These are phyloP conservation scores for Erythrophleum fordii DNA, from an alignment of 306 rosid genomes.

Conservation along the genomic window DNA sequence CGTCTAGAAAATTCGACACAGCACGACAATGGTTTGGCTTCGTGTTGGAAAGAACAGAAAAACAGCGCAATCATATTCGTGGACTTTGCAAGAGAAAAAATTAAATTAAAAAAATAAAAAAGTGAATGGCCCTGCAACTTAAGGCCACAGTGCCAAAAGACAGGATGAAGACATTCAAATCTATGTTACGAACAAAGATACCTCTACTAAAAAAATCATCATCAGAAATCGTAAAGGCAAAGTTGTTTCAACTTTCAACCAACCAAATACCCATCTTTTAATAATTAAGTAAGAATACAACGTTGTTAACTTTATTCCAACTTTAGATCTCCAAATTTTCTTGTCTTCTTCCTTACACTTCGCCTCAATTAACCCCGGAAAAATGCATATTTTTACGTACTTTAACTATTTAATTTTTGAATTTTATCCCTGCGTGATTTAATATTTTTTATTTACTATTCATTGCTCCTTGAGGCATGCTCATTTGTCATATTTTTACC, in stretches of 20 bases:
- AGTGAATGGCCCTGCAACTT: not conserved
- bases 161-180: not conserved
- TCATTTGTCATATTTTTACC: too few relatives aligned
- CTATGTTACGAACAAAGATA: not conserved
- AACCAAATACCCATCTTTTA: not conserved
- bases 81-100: not conserved
- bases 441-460: too few relatives aligned
- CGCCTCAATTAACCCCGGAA: not conserved
- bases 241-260: too few relatives aligned
- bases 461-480: too few relatives aligned
- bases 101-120: not conserved
- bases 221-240: conserved; percentile 17
- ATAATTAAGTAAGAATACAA: not conserved
- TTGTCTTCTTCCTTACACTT: not conserved
- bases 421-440: too few relatives aligned
- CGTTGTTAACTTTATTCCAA: conserved; percentile 6
- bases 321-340: not conserved
- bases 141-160: conserved; percentile 11
- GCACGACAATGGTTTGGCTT: not conserved
- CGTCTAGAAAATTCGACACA: not conserved
- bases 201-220: not conserved
- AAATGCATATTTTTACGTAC: not conserved
- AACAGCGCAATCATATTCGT: not conserved
- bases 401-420: too few relatives aligned
- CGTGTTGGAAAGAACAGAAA: not conserved